Evolutionary conservation across 257 asterid genomes (phyloP).

Genomic region (Pogostemon cablin): DNA sequence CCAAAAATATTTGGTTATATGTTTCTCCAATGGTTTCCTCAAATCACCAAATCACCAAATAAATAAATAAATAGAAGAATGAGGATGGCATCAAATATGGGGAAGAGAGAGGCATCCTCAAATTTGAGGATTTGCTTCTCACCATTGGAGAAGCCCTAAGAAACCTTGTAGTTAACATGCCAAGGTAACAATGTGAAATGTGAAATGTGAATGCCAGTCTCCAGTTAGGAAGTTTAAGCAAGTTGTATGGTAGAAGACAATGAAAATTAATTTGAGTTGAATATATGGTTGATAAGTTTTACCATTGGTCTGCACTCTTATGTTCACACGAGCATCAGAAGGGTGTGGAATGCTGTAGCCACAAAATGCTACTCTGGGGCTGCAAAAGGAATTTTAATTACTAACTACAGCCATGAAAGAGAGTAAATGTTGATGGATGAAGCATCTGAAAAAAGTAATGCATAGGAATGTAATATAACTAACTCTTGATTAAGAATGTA

Average conservation of each 20-base stretch:
- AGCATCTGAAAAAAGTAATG: neutral
- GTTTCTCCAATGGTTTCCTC: no score
- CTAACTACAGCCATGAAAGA: neutral
- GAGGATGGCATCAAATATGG: no score
- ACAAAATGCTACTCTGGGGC: constrained; percentile 79
- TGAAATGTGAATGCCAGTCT: neutral
- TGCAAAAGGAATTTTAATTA: constrained; percentile 40
- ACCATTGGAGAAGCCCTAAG: no score
- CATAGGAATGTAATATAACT: constrained; percentile 31
- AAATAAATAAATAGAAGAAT: no score
- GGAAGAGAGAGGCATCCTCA: no score
- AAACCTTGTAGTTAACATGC: neutral
- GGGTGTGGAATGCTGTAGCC: constrained; percentile 99
- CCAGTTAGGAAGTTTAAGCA: neutral
- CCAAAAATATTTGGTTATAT: no score
- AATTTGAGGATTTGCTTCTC: no score
- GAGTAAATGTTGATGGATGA: neutral
- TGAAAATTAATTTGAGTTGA: neutral
- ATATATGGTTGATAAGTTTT: constrained; percentile 15
- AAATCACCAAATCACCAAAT: no score
- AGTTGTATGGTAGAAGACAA: neutral
- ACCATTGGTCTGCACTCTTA: constrained; percentile 96
- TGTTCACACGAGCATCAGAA: constrained; percentile 85
- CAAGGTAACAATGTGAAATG: neutral
- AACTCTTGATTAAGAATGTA: constrained; percentile 86